These are phyloP conservation scores for Amanita pseudoporphyria DNA, from an alignment of 768 basidiomycete species.

Conservation along the genomic window DNA sequence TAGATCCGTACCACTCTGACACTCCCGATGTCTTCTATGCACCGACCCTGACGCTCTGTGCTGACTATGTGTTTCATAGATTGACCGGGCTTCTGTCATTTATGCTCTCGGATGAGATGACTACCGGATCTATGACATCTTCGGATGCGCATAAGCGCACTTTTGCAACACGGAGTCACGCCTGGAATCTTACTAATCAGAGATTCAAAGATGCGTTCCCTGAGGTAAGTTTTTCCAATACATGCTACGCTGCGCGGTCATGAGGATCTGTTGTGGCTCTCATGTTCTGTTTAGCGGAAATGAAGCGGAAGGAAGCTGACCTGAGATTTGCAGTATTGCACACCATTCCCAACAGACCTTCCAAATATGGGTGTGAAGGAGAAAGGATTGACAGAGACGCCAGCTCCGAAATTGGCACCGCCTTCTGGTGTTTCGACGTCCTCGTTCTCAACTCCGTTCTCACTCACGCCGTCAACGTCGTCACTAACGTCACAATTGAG, in stretches of 20 bases:
- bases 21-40: conserved; percentile 6
- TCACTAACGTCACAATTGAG: background rate
- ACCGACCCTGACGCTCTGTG: conserved; percentile 7
- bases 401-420: conserved; percentile 15
- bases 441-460: background rate
- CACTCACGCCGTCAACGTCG: background rate
- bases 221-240: conserved; percentile 45
- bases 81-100: conserved; percentile 90
- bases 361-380: conserved; percentile 93
- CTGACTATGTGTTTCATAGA: conserved; percentile 30
- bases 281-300: background rate
- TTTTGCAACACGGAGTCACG: conserved; percentile 73
- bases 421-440: conserved; percentile 8
- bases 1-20: background rate
- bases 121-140: conserved; percentile 84
- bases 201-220: conserved; percentile 86
- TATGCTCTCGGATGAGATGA: conserved; percentile 95
- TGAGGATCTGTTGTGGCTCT: background rate
- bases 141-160: conserved; percentile 68
- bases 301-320: background rate
- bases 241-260: background rate
- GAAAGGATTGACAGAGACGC: conserved; percentile 37
- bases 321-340: conserved; percentile 48
- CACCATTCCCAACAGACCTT: conserved; percentile 53
- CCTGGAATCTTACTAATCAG: conserved; percentile 73